Evolutionary conservation across 345 rosid genomes (phyloP), one percentile per base, ranked within the genome.

Genomic region (Acer yangbiense): DNA sequence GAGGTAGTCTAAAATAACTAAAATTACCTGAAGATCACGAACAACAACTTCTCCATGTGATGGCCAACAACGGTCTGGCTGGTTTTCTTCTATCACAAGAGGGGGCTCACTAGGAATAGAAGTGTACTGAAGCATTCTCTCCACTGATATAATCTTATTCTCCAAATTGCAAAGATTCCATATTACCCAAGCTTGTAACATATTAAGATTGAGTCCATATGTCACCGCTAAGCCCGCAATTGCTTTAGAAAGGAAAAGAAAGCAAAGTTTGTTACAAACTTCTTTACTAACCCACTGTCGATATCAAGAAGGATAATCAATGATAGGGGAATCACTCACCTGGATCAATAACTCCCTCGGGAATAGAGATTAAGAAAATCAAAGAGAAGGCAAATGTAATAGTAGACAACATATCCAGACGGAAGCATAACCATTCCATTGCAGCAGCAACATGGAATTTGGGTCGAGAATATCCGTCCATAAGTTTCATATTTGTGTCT

Each of bases 351-450:
- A 73, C 70, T 48, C 91, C 90, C 27, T 76, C 62, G 2, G 91
- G 94, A 7, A 87, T 72, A 78, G 92, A 83, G 70, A 91, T 83
- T 62, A 91, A 68, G 87, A 90, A 86, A 71, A 86, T 77, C 83
- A 93, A 83, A 55, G 88, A 88, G 84, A 81, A 66, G n/a, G 79
- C 94, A 81, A 93, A 90, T 9, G 91, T 87, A 5, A 86, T 3
- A 18, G 87, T 76, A 46, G 94, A 87, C 65, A 93, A 74, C 66
- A 91, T 79, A 41, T 93, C 94, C 41, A 93, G 77, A 73, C 94
- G 92, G 79, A 93, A 84, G 82, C 88, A 82, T 57, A 91, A 90
- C 95, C 98, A 93, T 67, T 90, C 88, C 92, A 82, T 91, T 46
- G 91, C 98, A 43, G 69, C 91, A 57, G 72, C 66, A 2, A 74